phyloP scores from a whole-genome alignment of 2,329 filamentous ascomycete species.

The Fusarium sulawesiense region DNA sequence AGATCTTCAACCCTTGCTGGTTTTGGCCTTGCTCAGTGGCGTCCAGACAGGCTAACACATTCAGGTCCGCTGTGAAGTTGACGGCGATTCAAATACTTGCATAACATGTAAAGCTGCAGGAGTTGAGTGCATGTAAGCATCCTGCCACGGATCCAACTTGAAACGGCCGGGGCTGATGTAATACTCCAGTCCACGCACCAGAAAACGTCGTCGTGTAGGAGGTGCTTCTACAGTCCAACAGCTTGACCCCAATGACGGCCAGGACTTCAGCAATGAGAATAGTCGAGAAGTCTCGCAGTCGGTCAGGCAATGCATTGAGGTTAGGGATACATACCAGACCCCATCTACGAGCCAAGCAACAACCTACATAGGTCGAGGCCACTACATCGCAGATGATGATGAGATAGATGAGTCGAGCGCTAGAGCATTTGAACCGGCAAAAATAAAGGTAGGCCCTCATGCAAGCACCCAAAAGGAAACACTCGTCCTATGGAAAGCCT shows the following conservation, averaged over 20 bases:
- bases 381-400: not conserved
- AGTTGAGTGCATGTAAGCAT: not conserved
- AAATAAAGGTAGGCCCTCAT: not conserved
- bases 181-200: not conserved
- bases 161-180: not conserved
- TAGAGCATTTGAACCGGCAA: not conserved
- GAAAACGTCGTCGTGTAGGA: not conserved
- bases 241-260: not conserved
- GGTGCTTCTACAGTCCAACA: not conserved
- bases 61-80: not conserved
- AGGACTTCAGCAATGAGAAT: not conserved
- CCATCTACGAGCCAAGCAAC: not conserved
- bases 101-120: not conserved
- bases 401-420: conserved; percentile 5
- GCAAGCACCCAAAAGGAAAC: conserved; percentile 1
- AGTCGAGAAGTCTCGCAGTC: not conserved
- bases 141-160: no score
- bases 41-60: not conserved
- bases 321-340: not conserved
- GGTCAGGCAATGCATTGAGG: not conserved
- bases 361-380: conserved; percentile 1
- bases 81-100: not conserved
- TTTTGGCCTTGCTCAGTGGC: not conserved
- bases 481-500: not conserved
- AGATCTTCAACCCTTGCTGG: not conserved